Evolutionary conservation across 164 flowering plant species (phyloP).

Genomic region (Aristolochia fimbriata): DNA sequence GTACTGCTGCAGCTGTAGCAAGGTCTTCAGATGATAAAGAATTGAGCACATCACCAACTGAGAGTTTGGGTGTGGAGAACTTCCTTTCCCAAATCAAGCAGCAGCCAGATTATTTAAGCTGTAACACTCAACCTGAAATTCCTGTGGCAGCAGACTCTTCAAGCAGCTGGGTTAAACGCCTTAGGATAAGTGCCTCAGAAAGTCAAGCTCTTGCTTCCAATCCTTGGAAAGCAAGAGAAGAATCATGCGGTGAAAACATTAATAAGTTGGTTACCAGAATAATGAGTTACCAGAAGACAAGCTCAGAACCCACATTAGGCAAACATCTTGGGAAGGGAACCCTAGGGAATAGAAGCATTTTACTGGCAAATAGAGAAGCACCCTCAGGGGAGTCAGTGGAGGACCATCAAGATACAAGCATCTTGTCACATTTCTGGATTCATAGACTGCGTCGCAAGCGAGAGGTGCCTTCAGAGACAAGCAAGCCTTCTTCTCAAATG

Average conservation of each 20-base stretch:
- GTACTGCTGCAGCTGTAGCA: conserved; percentile 15
- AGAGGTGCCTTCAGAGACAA: conserved; percentile 7
- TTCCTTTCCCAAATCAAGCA: conserved; percentile 31
- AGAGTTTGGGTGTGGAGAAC: conserved; percentile 48
- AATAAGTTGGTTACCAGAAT: conserved; percentile 24
- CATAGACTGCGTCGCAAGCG: conserved; percentile 46
- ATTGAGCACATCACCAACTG: conserved; percentile 51
- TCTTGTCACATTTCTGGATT: conserved; percentile 59
- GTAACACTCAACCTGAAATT: conserved; percentile 9
- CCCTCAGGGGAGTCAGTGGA: conserved; percentile 15
- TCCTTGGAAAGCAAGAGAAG: conserved; percentile 29
- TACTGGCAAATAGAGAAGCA: conserved; percentile 11
- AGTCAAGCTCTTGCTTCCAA: conserved; percentile 36
- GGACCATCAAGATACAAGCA: conserved; percentile 14
- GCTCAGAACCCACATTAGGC: conserved; percentile 19
- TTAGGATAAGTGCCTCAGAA: conserved; percentile 35
- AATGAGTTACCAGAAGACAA: conserved; percentile 15
- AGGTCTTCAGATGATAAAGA: conserved; percentile 19
- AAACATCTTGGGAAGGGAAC: conserved; percentile 17
- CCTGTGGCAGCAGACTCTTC: conserved; percentile 21
- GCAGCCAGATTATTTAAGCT: conserved; percentile 16
- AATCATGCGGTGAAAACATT: conserved; percentile 28
- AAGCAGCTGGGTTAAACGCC: conserved; percentile 73
- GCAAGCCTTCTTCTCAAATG: conserved; percentile 15
- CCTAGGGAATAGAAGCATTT: conserved; percentile 10